These are phyloP conservation scores for Phalaenopsis equestris DNA, from an alignment of 106 monocot genomes.

Conservation along the genomic window DNA sequence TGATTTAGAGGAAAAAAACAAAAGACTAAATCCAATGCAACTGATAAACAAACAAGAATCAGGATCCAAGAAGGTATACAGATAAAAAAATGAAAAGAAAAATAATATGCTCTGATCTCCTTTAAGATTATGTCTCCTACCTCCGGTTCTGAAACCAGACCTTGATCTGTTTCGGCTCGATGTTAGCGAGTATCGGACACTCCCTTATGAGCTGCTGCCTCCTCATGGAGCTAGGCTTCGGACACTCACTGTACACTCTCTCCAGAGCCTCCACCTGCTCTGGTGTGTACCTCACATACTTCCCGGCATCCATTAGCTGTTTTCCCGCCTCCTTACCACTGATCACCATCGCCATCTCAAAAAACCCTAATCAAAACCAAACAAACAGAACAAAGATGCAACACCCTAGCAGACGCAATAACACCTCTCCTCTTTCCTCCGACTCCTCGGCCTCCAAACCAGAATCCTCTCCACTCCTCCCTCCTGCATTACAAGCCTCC, in stretches of 20 bases:
- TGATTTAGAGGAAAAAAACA: not conserved
- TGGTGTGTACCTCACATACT: constrained; percentile 91
- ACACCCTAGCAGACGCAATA: not conserved
- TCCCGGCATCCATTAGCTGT: constrained; percentile 47
- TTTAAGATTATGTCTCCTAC: constrained; percentile 17
- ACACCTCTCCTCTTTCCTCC: not conserved
- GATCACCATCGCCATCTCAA: constrained; percentile 40
- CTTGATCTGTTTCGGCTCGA: constrained; percentile 94
- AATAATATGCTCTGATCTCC: not conserved
- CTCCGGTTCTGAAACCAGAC: constrained; percentile 93
- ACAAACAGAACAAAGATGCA: not conserved
- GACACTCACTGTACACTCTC: constrained; percentile 77
- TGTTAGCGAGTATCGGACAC: constrained; percentile 67
- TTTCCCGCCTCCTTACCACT: constrained; percentile 20
- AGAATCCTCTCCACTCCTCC: not conserved
- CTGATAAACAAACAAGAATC: not conserved
- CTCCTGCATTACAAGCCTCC: constrained; percentile 5
- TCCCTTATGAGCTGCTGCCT: constrained; percentile 77
- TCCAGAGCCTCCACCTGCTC: constrained; percentile 93
- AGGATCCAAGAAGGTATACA: not conserved
- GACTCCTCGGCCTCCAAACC: not conserved
- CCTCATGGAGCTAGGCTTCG: constrained; percentile 71
- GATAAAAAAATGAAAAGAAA: not conserved
- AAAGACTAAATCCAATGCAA: not conserved
- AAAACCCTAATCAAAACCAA: not conserved